Evolutionary conservation across 805 yeast species (phyloP), one percentile per base, ranked within the genome.

Genomic region (Teunomyces pallodes): DNA sequence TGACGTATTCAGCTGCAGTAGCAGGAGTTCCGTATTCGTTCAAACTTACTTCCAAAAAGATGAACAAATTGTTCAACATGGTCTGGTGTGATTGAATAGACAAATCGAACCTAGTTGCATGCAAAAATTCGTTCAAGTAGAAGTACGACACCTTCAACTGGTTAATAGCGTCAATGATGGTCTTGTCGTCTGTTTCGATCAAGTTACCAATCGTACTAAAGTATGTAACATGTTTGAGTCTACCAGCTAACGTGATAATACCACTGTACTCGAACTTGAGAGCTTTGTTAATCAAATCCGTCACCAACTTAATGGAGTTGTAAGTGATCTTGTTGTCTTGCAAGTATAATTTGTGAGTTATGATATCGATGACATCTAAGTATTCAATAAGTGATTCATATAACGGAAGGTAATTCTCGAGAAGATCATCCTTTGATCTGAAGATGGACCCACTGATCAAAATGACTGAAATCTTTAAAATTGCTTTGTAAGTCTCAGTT

Each of bases 201-300:
- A 75, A 54, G 39, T 65, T 70, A 6, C 72, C 76, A 27, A 77
- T 57, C 26, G 76, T 69, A 27, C 74, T 62, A 53, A 77, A 74
- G 52, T 79, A 76, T 14, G 74, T 74, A 8, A 72, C 74, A 51
- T 70, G 75, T 54, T 76, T 76, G 50, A 81, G 67, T 51, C 77
- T 69, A 26, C 75, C 75, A 5, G 76, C 67, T 40, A 78, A 64
- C 9, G 75, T 67, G 28, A 79, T 69, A 42, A 79, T 63, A 3
- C 74, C 70, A 47, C 70, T 70, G 51, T 74, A 73, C 39, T 69
- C 60, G 48, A 71, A 67, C 45, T 71, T 71, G 46, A 75, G 61
- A 10, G 76, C 70, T 53, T 74, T 69, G 44, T 65, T 64, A 27
- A 79, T 66, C 48, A 78, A 61, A 48, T 74, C 78, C 14, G 75